Conservation (phyloP, 768 basidiomycete species). For the Candolleomyces aberdarensis region DNA sequence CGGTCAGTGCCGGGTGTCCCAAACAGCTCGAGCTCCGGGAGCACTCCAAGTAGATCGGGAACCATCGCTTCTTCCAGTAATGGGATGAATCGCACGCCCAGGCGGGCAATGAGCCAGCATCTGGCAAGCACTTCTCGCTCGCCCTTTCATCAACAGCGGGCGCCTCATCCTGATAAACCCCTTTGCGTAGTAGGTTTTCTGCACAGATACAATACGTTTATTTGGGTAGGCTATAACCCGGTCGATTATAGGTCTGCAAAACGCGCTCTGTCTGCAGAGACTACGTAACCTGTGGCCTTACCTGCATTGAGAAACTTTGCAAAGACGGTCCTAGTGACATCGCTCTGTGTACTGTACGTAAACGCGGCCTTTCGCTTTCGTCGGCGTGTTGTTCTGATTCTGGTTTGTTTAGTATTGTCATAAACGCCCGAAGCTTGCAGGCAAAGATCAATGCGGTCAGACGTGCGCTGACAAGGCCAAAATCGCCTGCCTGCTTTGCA, state of each 20-base stretch:
- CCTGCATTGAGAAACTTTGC: constrained; percentile 21
- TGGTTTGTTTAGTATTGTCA: constrained; percentile 23
- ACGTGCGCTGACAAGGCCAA: constrained; percentile 21
- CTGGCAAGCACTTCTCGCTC: background rate
- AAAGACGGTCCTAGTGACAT: constrained; percentile 15
- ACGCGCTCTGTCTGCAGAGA: constrained; percentile 10
- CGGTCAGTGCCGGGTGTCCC: background rate
- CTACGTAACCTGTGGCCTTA: constrained; percentile 23
- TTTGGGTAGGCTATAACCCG: background rate
- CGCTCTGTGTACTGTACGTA: constrained; percentile 22
- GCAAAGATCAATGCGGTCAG: constrained; percentile 23
- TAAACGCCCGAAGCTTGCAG: constrained; percentile 16
- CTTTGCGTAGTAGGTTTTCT: background rate
- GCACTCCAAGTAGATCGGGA: background rate
- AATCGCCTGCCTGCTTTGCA: constrained; percentile 24
- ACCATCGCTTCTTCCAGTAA: background rate
- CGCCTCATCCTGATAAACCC: background rate
- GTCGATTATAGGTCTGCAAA: constrained; percentile 2
- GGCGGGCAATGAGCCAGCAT: background rate
- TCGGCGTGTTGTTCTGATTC: background rate
- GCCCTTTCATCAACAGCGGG: background rate
- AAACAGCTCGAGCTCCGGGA: background rate
- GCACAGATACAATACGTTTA: background rate
- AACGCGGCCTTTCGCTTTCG: no score
- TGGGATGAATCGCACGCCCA: no score